Evolutionary conservation across 345 rosid genomes (phyloP).

Genomic region (Cardiospermum halicacabum): DNA sequence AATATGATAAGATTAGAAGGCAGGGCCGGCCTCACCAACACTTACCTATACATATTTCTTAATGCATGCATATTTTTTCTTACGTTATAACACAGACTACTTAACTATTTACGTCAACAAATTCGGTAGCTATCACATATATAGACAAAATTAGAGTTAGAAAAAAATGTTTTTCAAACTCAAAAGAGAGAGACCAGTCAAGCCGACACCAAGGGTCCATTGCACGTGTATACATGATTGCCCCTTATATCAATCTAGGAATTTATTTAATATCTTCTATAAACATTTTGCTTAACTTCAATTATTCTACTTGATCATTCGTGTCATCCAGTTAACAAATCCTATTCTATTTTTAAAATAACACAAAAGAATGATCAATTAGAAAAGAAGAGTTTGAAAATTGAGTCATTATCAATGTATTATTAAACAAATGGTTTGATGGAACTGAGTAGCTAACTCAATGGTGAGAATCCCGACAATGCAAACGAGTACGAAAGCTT

Average conservation of each 20-base stretch:
- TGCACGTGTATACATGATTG: conserved; percentile 47
- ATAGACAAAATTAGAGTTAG: conserved; percentile 26
- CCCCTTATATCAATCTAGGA: conserved; percentile 22
- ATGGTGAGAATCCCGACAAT: conserved; percentile 32
- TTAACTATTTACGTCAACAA: neutral
- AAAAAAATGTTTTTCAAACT: conserved; percentile 24
- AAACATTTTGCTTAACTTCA: neutral
- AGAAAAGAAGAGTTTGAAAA: conserved; percentile 9
- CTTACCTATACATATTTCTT: neutral
- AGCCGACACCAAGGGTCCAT: conserved; percentile 63
- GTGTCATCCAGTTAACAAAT: neutral
- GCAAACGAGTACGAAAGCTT: conserved; percentile 27
- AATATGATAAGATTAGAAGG: no score
- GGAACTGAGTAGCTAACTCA: conserved; percentile 12
- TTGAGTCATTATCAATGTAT: neutral
- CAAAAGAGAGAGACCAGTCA: conserved; percentile 72
- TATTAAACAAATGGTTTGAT: neutral
- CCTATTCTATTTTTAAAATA: neutral
- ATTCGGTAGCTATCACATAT: neutral
- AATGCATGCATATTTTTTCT: neutral
- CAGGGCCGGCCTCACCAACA: neutral
- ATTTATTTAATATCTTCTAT: conserved; percentile 14
- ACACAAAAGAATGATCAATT: conserved; percentile 7
- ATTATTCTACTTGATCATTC: conserved; percentile 1
- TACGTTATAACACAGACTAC: neutral